Percentiles rank a stretch among this genome's conserved stretches.
phyloP scores from a whole-genome alignment of 1,284 basidiomycete genomes.

The Porodaedalea pini region DNA sequence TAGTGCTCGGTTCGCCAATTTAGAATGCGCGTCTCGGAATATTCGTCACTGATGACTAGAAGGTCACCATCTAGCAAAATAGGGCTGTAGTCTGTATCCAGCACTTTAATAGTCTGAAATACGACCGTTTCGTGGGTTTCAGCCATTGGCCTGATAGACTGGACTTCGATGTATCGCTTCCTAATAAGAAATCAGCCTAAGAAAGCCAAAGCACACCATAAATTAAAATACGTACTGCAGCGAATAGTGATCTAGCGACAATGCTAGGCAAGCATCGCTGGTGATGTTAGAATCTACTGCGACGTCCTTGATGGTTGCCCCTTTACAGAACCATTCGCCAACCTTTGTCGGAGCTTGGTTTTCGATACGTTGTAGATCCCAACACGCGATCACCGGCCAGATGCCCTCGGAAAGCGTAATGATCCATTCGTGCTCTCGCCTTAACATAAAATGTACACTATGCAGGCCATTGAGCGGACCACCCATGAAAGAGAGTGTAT shows the following conservation, averaged over 20 bases:
- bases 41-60: slow-evolving; percentile 50
- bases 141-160: slow-evolving; percentile 11
- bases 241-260: slow-evolving; percentile 38
- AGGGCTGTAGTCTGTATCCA: slow-evolving; percentile 30
- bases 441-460: slow-evolving; percentile 35
- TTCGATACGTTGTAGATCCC: slow-evolving; percentile 37
- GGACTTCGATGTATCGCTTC: slow-evolving; percentile 22
- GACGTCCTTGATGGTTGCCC: slow-evolving; percentile 40
- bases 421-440: slow-evolving; percentile 38
- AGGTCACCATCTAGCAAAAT: slow-evolving; percentile 37
- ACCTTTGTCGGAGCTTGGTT: slow-evolving; percentile 25
- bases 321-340: slow-evolving; percentile 51
- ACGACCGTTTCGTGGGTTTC: slow-evolving; percentile 25
- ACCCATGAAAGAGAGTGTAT: slow-evolving; percentile 25
- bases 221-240: slow-evolving; percentile 35
- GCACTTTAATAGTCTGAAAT: slow-evolving; percentile 11
- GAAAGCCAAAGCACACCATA: slow-evolving; percentile 15
- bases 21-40: slow-evolving; percentile 45
- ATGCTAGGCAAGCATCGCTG: slow-evolving; percentile 45
- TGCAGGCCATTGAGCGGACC: slow-evolving; percentile 23
- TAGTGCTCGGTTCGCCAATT: slow-evolving; percentile 47
- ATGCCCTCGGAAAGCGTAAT: slow-evolving; percentile 54
- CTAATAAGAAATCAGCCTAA: slow-evolving; percentile 19
- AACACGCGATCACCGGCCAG: slow-evolving; percentile 52
- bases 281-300: slow-evolving; percentile 43